These are phyloP conservation scores for Aspergillus fischeri DNA, from an alignment of 2,329 filamentous ascomycete genomes.

Conservation along the genomic window DNA sequence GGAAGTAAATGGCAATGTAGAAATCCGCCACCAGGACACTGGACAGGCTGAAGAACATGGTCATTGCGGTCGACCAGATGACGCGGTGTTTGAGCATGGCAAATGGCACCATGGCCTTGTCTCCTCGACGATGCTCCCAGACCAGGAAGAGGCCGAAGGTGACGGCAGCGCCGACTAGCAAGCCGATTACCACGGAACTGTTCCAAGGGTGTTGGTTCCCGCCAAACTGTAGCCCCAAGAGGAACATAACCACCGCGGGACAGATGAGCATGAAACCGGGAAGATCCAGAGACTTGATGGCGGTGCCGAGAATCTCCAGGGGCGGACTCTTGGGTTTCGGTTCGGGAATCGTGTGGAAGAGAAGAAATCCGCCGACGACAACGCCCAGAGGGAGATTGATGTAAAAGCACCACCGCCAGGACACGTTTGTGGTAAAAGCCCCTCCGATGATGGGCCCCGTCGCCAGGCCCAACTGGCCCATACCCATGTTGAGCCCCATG, in stretches of 20 bases:
- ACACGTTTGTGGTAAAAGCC: constrained; percentile 29
- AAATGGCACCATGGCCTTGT: constrained; percentile 37
- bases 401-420: constrained; percentile 41
- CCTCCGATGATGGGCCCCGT: constrained; percentile 34
- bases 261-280: constrained; percentile 33
- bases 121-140: constrained; percentile 34
- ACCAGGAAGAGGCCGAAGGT: constrained; percentile 13
- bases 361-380: constrained; percentile 21
- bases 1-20: constrained; percentile 41
- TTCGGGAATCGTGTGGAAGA: constrained; percentile 27
- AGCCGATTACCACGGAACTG: no score
- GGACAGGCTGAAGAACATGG: constrained; percentile 24
- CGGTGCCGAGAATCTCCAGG: constrained; percentile 16
- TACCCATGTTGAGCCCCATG: constrained; percentile 17
- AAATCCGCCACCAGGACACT: constrained; percentile 24
- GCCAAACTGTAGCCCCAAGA: constrained; percentile 38
- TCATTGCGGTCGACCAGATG: constrained; percentile 26
- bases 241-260: constrained; percentile 31
- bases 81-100: constrained; percentile 27
- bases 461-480: constrained; percentile 5
- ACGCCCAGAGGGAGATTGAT: constrained; percentile 36
- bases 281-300: constrained; percentile 23
- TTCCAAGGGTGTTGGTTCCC: constrained; percentile 9
- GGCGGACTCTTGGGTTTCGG: constrained; percentile 15
- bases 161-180: no score